Evolutionary conservation across 139 green algal species (phyloP).

Genomic region (Tetratostichococcus sp.): DNA sequence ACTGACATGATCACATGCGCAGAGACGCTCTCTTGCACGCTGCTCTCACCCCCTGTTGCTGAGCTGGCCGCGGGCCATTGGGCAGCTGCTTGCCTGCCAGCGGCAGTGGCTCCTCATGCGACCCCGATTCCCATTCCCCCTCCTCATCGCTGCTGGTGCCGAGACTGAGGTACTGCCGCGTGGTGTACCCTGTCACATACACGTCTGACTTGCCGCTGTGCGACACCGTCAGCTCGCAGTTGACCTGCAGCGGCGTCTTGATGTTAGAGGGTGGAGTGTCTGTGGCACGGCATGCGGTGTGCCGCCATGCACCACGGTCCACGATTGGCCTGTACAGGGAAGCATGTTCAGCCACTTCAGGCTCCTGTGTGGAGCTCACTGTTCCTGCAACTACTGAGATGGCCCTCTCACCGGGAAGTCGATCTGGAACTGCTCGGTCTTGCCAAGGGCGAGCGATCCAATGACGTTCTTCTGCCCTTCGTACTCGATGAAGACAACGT

Average conservation of each 20-base stretch:
- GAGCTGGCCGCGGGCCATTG: too few relatives aligned
- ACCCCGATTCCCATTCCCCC: not conserved
- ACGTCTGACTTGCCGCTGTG: constrained; percentile 22
- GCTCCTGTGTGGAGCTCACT: too few relatives aligned
- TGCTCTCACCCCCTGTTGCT: too few relatives aligned
- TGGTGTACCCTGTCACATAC: constrained; percentile 20
- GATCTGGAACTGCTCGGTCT: constrained; percentile 22
- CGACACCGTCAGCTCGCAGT: constrained; percentile 4
- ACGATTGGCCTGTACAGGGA: constrained; percentile 1
- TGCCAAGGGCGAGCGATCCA: constrained; percentile 15
- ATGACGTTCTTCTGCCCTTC: constrained; percentile 4
- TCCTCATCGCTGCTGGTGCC: not conserved
- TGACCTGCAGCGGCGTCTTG: constrained; percentile 3
- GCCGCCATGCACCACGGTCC: too few relatives aligned
- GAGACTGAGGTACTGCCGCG: not conserved
- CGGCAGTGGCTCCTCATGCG: not conserved
- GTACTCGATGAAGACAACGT: constrained; percentile 12
- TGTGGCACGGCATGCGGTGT: too few relatives aligned
- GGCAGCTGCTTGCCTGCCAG: not conserved
- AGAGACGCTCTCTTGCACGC: too few relatives aligned
- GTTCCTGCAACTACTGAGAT: too few relatives aligned
- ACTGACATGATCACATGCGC: too few relatives aligned
- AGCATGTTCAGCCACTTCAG: too few relatives aligned
- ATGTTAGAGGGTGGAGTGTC: too few relatives aligned
- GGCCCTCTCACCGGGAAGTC: constrained; percentile 14